Evolutionary conservation across 1,284 basidiomycete species (phyloP).

Genomic region (Anthracocystis setariae): DNA sequence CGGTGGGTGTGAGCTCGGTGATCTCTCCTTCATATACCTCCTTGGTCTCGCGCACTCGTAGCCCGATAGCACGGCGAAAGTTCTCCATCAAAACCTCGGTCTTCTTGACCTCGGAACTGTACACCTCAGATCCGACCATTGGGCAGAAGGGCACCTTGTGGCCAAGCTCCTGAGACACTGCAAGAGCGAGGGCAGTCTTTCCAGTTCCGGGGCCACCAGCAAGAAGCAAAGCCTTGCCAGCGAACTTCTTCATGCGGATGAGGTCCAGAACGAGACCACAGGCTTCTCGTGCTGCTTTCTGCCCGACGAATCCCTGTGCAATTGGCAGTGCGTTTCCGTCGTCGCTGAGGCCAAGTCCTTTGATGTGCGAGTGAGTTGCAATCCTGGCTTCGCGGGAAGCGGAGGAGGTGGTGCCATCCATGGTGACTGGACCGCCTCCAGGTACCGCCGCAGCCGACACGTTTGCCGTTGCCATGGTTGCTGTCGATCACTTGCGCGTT

Average conservation of each 20-base stretch:
- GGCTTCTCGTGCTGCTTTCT: constrained; percentile 88
- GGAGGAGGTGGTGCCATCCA: constrained; percentile 29
- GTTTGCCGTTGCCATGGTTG: constrained; percentile 32
- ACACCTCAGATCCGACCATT: constrained; percentile 97
- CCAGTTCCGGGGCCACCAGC: constrained; percentile 92
- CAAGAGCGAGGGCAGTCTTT: constrained; percentile 93
- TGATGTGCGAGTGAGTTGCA: constrained; percentile 92
- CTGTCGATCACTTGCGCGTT: background rate
- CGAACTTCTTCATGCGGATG: constrained; percentile 87
- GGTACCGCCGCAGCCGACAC: constrained; percentile 24
- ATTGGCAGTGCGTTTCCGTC: constrained; percentile 79
- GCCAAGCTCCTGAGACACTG: constrained; percentile 92
- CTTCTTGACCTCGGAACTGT: constrained; percentile 97
- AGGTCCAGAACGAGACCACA: constrained; percentile 91
- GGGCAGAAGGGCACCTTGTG: constrained; percentile 96
- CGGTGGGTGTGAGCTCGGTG: constrained; percentile 93
- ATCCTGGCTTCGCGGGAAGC: constrained; percentile 71
- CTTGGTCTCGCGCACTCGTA: constrained; percentile 79
- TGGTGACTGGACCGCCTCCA: constrained; percentile 34
- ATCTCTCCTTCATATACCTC: constrained; percentile 99
- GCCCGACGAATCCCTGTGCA: constrained; percentile 89
- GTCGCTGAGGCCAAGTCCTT: constrained; percentile 87
- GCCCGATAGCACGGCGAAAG: constrained; percentile 91
- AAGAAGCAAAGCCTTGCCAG: constrained; percentile 86
- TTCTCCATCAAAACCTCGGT: constrained; percentile 97